Conservation (phyloP, 768 basidiomycete species). For the Psilocybe subaeruginosa region DNA sequence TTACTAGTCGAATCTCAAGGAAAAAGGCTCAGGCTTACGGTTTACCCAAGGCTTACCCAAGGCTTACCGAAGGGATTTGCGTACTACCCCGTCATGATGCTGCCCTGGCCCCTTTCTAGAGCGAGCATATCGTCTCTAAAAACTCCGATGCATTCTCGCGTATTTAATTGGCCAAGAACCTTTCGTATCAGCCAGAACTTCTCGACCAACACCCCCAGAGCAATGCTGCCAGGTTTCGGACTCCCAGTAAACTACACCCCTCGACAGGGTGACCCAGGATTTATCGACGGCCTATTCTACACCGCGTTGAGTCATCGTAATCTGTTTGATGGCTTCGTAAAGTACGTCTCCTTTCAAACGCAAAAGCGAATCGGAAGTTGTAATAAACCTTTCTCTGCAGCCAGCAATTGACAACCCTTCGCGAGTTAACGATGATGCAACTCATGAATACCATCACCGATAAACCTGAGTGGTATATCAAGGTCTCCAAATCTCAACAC, state of each 20-base stretch:
- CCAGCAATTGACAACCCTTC: conserved; percentile 25
- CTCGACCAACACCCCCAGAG: background rate
- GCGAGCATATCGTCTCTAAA: background rate
- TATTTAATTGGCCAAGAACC: too few relatives aligned
- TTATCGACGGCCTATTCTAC: conserved; percentile 14
- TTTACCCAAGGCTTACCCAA: too few relatives aligned
- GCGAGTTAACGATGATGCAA: conserved; percentile 36
- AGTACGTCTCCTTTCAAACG: conserved; percentile 8
- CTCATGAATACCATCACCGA: conserved; percentile 39
- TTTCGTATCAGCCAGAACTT: background rate
- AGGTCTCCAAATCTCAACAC: conserved; percentile 20
- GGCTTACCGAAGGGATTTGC: too few relatives aligned
- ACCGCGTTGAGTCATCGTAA: conserved; percentile 15
- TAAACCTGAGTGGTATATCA: conserved; percentile 34
- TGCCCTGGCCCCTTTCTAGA: background rate
- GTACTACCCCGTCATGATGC: too few relatives aligned
- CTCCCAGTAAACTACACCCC: conserved; percentile 26
- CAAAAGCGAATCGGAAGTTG: background rate
- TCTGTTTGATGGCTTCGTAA: background rate
- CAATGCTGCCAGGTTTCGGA: conserved; percentile 30
- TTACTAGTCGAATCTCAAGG: too few relatives aligned
- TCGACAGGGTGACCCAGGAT: conserved; percentile 10
- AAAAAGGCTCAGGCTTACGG: too few relatives aligned
- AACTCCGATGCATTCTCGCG: too few relatives aligned
- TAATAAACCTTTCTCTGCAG: conserved; percentile 8